Evolutionary conservation across 1,139 yeast species (phyloP).

Genomic region (Geotrichum cucujoidarum): DNA sequence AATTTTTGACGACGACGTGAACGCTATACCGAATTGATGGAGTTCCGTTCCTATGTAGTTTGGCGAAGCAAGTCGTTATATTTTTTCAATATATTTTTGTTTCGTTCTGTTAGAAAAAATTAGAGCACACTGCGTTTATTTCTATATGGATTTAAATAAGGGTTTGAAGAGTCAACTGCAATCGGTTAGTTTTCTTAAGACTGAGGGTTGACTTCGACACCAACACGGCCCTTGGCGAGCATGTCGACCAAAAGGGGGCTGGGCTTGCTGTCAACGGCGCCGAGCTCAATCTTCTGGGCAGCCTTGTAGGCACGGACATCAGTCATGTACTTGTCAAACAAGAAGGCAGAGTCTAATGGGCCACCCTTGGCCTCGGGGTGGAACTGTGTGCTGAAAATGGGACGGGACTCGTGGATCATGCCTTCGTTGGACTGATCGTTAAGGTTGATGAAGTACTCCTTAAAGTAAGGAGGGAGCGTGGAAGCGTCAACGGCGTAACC

Average conservation of each 20-base stretch:
- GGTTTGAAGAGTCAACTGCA: no score
- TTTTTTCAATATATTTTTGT: no score
- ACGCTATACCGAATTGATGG: no score
- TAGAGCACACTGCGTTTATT: no score
- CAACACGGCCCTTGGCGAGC: conserved; percentile 81
- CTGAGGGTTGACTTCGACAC: conserved; percentile 38
- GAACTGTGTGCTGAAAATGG: conserved; percentile 93
- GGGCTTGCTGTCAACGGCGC: conserved; percentile 47
- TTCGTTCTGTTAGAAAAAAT: no score
- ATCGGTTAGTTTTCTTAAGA: conserved; percentile 12
- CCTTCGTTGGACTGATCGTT: conserved; percentile 97
- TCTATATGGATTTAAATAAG: no score
- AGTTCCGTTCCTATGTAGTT: no score
- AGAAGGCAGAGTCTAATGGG: conserved; percentile 83
- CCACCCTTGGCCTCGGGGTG: conserved; percentile 99
- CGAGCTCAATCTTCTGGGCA: conserved; percentile 28
- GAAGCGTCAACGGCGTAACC: conserved; percentile 91
- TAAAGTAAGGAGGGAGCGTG: conserved; percentile 73
- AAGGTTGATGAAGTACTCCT: conserved; percentile 82
- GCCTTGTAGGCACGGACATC: conserved; percentile 58
- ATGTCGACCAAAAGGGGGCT: conserved; percentile 66
- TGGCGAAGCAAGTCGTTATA: no score
- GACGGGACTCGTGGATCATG: conserved; percentile 79
- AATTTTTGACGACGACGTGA: no score
- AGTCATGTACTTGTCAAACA: conserved; percentile 83